Conservation (phyloP, 495 filamentous ascomycete genomes). For the Talaromyces trachyspermus region DNA sequence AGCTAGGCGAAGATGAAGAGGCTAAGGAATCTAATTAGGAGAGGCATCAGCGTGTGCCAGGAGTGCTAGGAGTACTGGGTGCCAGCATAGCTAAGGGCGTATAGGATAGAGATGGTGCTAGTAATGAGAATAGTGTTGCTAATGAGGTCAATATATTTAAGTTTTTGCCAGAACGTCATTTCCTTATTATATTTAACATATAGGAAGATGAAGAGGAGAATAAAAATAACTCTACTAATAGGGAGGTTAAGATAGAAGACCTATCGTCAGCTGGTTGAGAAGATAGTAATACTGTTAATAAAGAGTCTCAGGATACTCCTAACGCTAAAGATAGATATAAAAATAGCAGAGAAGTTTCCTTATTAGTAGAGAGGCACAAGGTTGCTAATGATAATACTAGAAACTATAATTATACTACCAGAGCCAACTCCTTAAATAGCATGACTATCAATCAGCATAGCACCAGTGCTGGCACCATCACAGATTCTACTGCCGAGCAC, state of each 20-base stretch:
- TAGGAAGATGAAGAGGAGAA: too few relatives aligned
- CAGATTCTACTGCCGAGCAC: slow-evolving; percentile 33
- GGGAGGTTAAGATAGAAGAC: slow-evolving; percentile 7
- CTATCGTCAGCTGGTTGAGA: slow-evolving; percentile 23
- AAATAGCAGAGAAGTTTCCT: neutral
- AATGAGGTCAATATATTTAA: too few relatives aligned
- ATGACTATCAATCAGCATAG: slow-evolving; percentile 16
- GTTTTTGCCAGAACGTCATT: too few relatives aligned
- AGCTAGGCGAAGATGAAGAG: too few relatives aligned
- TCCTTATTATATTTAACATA: too few relatives aligned
- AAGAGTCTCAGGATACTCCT: slow-evolving; percentile 59
- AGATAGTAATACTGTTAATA: slow-evolving; percentile 46
- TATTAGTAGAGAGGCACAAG: slow-evolving; percentile 6
- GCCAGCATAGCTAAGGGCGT: too few relatives aligned
- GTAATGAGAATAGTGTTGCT: too few relatives aligned
- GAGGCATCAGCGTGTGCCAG: too few relatives aligned
- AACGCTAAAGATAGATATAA: neutral
- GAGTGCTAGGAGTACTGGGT: too few relatives aligned
- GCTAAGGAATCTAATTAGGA: too few relatives aligned
- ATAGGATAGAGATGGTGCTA: too few relatives aligned
- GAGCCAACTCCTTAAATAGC: slow-evolving; percentile 17
- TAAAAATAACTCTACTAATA: too few relatives aligned
- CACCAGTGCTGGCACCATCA: slow-evolving; percentile 28
- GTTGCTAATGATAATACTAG: slow-evolving; percentile 49
- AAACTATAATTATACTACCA: slow-evolving; percentile 42